Evolutionary conservation across 1,284 basidiomycete genomes (phyloP).

Genomic region (Ustilago trichophora): DNA sequence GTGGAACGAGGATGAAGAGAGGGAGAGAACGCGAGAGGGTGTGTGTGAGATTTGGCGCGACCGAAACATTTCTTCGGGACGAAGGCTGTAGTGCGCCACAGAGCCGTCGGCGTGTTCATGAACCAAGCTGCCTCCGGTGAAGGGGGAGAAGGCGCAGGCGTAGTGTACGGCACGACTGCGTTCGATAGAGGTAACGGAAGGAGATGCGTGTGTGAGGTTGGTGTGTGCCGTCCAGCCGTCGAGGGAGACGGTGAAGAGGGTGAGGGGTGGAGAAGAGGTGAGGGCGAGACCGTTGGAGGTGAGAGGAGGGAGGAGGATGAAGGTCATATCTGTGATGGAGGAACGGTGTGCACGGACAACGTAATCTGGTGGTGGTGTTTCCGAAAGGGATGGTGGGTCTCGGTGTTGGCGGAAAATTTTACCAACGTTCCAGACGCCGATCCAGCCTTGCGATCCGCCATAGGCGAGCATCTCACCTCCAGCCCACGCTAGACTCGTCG

Average conservation of each 20-base stretch:
- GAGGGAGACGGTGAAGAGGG: slow-evolving; percentile 16
- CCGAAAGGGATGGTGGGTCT: too few species aligned
- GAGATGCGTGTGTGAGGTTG: slow-evolving; percentile 1
- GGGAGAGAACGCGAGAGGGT: slow-evolving; percentile 1
- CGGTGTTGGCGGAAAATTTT: slow-evolving; percentile 4
- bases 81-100: slow-evolving; percentile 19
- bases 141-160: slow-evolving; percentile 7
- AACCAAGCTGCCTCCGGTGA: slow-evolving; percentile 9
- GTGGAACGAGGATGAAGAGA: slow-evolving; percentile 6
- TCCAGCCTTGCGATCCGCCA: slow-evolving; percentile 32
- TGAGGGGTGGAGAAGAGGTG: background rate
- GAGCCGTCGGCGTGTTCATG: slow-evolving; percentile 40
- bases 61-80: slow-evolving; percentile 24
- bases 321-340: slow-evolving; percentile 22
- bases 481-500: slow-evolving; percentile 32
- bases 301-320: slow-evolving; percentile 23
- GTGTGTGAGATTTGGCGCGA: slow-evolving; percentile 13
- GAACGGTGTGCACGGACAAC: slow-evolving; percentile 25
- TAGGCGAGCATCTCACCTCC: slow-evolving; percentile 42
- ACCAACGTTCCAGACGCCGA: slow-evolving; percentile 38
- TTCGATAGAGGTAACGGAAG: slow-evolving; percentile 6
- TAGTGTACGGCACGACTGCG: slow-evolving; percentile 19
- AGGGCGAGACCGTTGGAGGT: slow-evolving; percentile 1
- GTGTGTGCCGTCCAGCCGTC: slow-evolving; percentile 16
- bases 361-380: slow-evolving; percentile 18